Evolutionary conservation across 2,329 filamentous ascomycete species (phyloP).

Genomic region (Chaetomiaceae sp.): DNA sequence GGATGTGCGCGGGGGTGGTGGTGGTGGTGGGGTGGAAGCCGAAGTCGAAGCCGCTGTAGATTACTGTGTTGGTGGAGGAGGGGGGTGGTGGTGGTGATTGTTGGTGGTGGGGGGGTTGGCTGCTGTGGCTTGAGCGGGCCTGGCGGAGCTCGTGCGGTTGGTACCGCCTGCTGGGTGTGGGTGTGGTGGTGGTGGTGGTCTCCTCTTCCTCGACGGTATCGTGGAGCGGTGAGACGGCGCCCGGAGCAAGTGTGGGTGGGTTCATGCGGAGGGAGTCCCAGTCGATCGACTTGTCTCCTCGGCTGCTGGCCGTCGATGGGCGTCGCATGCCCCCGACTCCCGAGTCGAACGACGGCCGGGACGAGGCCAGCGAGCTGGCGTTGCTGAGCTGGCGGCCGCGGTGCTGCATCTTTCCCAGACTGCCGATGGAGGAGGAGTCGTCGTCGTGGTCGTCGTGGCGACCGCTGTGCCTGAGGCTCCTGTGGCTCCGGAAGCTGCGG

Average conservation of each 20-base stretch:
- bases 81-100: slow-evolving; percentile 5
- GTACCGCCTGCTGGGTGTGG: slow-evolving; percentile 8
- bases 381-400: slow-evolving; percentile 20
- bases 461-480: slow-evolving; percentile 17
- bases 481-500: slow-evolving; percentile 26
- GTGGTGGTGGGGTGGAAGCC: slow-evolving; percentile 24
- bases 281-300: slow-evolving; percentile 26
- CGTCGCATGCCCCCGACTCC: slow-evolving; percentile 12
- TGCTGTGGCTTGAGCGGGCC: slow-evolving; percentile 14
- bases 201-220: slow-evolving; percentile 1
- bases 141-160: slow-evolving; percentile 20
- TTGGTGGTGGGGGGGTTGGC: background rate
- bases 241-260: slow-evolving; percentile 24
- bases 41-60: slow-evolving; percentile 34
- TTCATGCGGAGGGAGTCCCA: slow-evolving; percentile 34
- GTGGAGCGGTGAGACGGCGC: slow-evolving; percentile 15
- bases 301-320: slow-evolving; percentile 21
- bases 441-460: background rate
- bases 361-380: slow-evolving; percentile 20
- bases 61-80: slow-evolving; percentile 22
- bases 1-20: background rate
- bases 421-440: slow-evolving; percentile 3
- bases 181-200: background rate
- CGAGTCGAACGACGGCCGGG: slow-evolving; percentile 20
- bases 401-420: slow-evolving; percentile 9